A percentile compares a stretch with the other conserved stretches of the same genome.
Evolutionary conservation across 2,329 filamentous ascomycete species (phyloP).

Genomic region (Botrytis deweyae): DNA sequence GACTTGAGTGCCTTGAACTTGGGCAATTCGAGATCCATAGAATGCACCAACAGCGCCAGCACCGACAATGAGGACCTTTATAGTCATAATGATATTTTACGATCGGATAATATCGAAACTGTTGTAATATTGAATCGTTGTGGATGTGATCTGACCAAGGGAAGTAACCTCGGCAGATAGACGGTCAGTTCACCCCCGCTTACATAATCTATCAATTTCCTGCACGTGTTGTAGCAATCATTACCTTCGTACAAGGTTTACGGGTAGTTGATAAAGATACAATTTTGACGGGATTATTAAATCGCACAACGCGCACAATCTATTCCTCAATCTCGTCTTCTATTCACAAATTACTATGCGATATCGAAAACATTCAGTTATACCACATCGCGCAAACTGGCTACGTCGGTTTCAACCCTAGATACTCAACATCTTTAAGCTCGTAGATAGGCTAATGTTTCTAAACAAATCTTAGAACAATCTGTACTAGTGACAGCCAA

Average conservation of each 20-base stretch:
- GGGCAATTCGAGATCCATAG: constrained; percentile 67
- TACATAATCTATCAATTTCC: not conserved
- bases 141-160: not conserved
- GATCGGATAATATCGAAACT: not conserved
- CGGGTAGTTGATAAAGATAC: not conserved
- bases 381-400: not conserved
- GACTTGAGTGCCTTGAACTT: constrained; percentile 53
- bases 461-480: not conserved
- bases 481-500: not conserved
- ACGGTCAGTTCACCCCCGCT: not conserved
- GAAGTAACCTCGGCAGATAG: not conserved
- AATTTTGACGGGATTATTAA: not conserved
- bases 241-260: too few relatives aligned
- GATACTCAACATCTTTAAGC: not conserved
- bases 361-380: not conserved
- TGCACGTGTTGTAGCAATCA: not conserved
- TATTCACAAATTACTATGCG: not conserved
- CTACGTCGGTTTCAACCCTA: not conserved
- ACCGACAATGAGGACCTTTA: constrained; percentile 60
- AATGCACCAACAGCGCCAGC: constrained; percentile 72
- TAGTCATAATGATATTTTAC: constrained; percentile 26
- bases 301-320: not conserved
- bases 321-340: not conserved
- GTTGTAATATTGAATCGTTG: not conserved
- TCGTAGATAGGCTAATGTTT: not conserved